Conservation (phyloP, 306 rosid genomes). For the Sicyos edulis region DNA sequence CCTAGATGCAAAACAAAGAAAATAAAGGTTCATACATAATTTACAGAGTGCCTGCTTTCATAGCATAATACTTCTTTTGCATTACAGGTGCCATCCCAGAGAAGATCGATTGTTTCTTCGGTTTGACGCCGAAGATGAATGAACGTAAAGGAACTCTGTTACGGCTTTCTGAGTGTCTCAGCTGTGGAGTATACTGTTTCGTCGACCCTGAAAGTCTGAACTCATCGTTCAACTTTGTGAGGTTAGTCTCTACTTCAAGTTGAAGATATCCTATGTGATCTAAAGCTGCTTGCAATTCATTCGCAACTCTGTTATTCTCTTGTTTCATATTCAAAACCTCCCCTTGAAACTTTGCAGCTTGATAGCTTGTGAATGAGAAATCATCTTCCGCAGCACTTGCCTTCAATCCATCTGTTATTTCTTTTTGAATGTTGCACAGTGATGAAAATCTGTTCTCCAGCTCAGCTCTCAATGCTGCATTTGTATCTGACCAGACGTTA, state of each 20-base stretch:
- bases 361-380: slow-evolving; percentile 80
- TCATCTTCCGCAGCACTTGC: slow-evolving; percentile 80
- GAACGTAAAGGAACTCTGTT: slow-evolving; percentile 68
- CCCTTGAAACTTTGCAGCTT: slow-evolving; percentile 98
- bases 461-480: slow-evolving; percentile 54
- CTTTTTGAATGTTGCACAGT: slow-evolving; percentile 71
- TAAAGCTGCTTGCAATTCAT: slow-evolving; percentile 72
- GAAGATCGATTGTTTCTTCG: slow-evolving; percentile 79
- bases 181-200: slow-evolving; percentile 31
- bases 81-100: slow-evolving; percentile 60
- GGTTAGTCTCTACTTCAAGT: slow-evolving; percentile 50
- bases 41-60: slow-evolving; percentile 35
- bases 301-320: slow-evolving; percentile 81
- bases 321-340: slow-evolving; percentile 95
- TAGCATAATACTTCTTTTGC: slow-evolving; percentile 46
- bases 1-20: slow-evolving; percentile 20
- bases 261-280: slow-evolving; percentile 56
- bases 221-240: slow-evolving; percentile 58
- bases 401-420: slow-evolving; percentile 72
- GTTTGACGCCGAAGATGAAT: slow-evolving; percentile 72
- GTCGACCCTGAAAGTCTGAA: slow-evolving; percentile 48
- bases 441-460: slow-evolving; percentile 61
- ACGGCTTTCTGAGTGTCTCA: slow-evolving; percentile 37
- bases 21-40: slow-evolving; percentile 19
- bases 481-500: slow-evolving; percentile 57